Evolutionary conservation across 139 green algal genomes (phyloP).

Genomic region (Chlorella sp.): DNA sequence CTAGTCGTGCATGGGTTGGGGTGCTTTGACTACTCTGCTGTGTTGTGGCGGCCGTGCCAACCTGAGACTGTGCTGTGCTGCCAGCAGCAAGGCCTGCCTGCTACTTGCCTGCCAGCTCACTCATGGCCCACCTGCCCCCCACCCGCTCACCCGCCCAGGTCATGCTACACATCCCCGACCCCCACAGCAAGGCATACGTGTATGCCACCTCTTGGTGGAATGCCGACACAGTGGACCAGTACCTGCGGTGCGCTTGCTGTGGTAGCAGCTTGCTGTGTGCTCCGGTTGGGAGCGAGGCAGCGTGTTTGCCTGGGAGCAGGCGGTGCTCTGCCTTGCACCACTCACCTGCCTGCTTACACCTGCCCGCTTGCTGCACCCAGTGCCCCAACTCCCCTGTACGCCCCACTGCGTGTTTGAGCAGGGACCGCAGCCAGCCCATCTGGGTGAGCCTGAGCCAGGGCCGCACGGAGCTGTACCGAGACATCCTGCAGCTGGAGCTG

Average conservation of each 20-base stretch:
- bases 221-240: constrained; percentile 49
- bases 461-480: constrained; percentile 86
- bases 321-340: background rate
- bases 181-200: constrained; percentile 72
- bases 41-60: no score
- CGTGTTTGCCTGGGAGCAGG: no score
- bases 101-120: background rate
- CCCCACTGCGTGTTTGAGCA: no score
- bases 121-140: background rate
- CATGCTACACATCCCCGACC: constrained; percentile 49
- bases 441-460: constrained; percentile 84
- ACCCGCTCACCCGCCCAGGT: constrained; percentile 55
- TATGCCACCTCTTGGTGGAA: constrained; percentile 96
- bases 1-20: no score
- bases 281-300: no score
- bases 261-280: no score
- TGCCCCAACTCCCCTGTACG: no score
- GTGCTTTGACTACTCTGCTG: no score
- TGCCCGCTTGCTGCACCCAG: no score
- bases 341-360: background rate
- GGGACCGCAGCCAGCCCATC: constrained; percentile 80
- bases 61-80: background rate
- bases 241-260: background rate
- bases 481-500: constrained; percentile 77
- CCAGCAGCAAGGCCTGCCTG: background rate